Evolutionary conservation across 805 yeast genomes (phyloP).

Genomic region (Teunomyces kruisii): DNA sequence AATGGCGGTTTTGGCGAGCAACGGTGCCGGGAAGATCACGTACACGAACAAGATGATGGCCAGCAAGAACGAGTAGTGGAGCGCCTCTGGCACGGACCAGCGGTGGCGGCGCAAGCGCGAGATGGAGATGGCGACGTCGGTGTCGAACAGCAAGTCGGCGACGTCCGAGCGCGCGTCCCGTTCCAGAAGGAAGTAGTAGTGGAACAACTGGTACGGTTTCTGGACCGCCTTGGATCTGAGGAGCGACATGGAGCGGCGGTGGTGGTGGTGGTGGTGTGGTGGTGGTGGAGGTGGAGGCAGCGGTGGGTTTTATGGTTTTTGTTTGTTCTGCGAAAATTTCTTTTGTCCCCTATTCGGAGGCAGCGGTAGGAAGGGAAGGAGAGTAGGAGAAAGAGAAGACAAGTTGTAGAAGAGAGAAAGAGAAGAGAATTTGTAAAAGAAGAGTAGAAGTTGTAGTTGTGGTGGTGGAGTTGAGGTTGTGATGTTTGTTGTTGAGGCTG

Average conservation of each 20-base stretch:
- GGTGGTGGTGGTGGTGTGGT: neutral
- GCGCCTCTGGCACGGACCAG: constrained; percentile 48
- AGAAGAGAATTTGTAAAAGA: too few species aligned
- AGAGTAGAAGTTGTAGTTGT: too few species aligned
- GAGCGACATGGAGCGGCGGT: constrained; percentile 5
- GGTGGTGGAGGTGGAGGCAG: neutral
- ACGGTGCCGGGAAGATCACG: constrained; percentile 54
- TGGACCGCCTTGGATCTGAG: constrained; percentile 29
- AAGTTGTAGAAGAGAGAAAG: too few species aligned
- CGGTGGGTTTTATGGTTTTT: neutral
- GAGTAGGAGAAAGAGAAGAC: too few species aligned
- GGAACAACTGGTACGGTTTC: constrained; percentile 44
- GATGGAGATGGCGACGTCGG: constrained; percentile 44
- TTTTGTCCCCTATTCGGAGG: too few species aligned
- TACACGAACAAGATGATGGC: constrained; percentile 59
- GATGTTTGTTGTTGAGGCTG: too few species aligned
- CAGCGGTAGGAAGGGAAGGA: too few species aligned
- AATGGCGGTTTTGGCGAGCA: constrained; percentile 40
- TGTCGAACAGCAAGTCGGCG: constrained; percentile 51
- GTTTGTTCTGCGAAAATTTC: neutral
- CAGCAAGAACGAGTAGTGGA: constrained; percentile 50
- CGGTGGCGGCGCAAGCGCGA: constrained; percentile 41
- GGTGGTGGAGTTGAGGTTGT: too few species aligned
- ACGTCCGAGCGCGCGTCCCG: constrained; percentile 48
- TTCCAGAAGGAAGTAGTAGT: constrained; percentile 54